Evolutionary conservation across 1,139 yeast species (phyloP).

Genomic region (Pichia sp.): DNA sequence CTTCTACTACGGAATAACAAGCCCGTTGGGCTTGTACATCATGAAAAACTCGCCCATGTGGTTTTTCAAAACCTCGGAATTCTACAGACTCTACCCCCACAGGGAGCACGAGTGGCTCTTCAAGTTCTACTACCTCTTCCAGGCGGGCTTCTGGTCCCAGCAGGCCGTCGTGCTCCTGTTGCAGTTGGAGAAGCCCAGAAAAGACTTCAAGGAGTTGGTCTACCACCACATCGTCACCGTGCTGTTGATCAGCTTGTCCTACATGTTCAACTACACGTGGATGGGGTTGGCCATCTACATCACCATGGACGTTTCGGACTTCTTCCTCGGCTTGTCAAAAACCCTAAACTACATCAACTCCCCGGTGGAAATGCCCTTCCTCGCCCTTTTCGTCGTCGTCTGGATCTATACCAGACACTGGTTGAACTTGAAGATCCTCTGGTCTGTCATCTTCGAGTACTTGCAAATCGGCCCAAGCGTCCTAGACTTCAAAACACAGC

Average conservation of each 20-base stretch:
- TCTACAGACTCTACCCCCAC: conserved; percentile 83
- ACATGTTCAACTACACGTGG: conserved; percentile 93
- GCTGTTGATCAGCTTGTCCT: conserved; percentile 82
- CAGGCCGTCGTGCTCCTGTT: conserved; percentile 78
- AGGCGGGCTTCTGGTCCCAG: conserved; percentile 97
- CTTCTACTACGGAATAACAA: conserved; percentile 73
- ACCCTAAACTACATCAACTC: conserved; percentile 80
- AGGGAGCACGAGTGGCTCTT: conserved; percentile 63
- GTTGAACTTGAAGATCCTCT: conserved; percentile 71
- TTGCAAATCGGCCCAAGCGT: conserved; percentile 75
- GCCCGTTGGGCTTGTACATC: conserved; percentile 85
- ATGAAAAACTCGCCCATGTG: conserved; percentile 82
- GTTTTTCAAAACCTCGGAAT: conserved; percentile 80
- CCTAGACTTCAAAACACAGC: conserved; percentile 86
- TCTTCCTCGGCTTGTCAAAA: conserved; percentile 80
- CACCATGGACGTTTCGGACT: conserved; percentile 94
- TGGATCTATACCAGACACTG: conserved; percentile 93
- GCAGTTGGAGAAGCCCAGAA: conserved; percentile 91
- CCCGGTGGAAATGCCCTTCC: conserved; percentile 57
- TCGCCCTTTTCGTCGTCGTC: conserved; percentile 55
- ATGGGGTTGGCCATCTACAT: conserved; percentile 88
- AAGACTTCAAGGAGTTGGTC: conserved; percentile 85
- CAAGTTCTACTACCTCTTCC: conserved; percentile 81
- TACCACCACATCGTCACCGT: conserved; percentile 92
- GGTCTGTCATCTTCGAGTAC: conserved; percentile 87